phyloP scores from a whole-genome alignment of 2,329 filamentous ascomycete species.

The Sphaerulina vaccinii region DNA sequence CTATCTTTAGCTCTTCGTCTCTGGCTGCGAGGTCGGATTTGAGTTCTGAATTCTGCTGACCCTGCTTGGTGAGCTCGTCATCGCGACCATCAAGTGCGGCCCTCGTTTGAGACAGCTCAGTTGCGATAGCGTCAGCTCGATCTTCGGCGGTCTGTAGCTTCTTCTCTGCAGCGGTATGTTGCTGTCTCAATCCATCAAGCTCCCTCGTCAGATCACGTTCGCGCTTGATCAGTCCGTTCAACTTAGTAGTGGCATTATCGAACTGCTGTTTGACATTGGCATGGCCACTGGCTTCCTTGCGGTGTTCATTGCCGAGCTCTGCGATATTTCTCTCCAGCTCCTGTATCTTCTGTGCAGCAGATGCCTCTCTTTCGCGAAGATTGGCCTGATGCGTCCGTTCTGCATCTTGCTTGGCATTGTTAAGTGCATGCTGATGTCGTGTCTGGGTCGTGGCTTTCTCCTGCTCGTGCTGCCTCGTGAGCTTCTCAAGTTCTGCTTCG shows the following conservation, averaged over 20 bases:
- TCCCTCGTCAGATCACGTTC: constrained; percentile 28
- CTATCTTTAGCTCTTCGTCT: constrained; percentile 35
- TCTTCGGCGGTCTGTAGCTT: constrained; percentile 21
- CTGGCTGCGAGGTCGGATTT: constrained; percentile 31
- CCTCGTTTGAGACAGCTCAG: constrained; percentile 27
- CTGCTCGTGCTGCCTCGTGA: constrained; percentile 50
- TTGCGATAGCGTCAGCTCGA: constrained; percentile 18
- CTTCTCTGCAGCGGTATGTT: constrained; percentile 21
- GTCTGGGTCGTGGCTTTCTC: constrained; percentile 30
- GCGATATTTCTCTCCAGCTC: constrained; percentile 32
- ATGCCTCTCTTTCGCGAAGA: constrained; percentile 29
- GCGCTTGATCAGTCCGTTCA: constrained; percentile 29
- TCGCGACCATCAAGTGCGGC: constrained; percentile 45
- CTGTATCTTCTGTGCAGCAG: constrained; percentile 30
- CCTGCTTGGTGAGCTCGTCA: constrained; percentile 30
- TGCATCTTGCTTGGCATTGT: constrained; percentile 28
- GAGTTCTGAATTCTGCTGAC: constrained; percentile 27
- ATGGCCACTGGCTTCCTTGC: constrained; percentile 32
- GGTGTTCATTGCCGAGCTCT: constrained; percentile 35
- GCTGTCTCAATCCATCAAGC: constrained; percentile 27
- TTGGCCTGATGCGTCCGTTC: constrained; percentile 31
- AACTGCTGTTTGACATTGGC: constrained; percentile 35
- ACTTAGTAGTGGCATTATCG: constrained; percentile 31
- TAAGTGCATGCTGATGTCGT: constrained; percentile 38
- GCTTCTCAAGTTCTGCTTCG: constrained; percentile 51